Evolutionary conservation across 495 filamentous ascomycete genomes (phyloP), one percentile per base, ranked within the genome.

Genomic region (Talaromyces nanjingensis): DNA sequence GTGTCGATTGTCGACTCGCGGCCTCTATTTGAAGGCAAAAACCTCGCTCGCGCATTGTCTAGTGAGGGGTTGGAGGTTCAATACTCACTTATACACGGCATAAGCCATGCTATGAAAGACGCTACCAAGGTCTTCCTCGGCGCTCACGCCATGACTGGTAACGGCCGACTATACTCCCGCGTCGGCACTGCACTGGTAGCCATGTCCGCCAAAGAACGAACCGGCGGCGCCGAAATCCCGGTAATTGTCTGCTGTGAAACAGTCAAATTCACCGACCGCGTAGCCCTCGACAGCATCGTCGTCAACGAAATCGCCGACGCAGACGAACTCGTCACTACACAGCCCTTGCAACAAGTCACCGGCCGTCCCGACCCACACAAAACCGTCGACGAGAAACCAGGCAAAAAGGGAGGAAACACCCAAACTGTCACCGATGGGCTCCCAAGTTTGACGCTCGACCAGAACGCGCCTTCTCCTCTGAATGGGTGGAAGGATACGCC

Each of bases 161-260:
- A 96, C 72, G 93, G 94, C 4, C 83, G 90, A 1, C 79, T 98
- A 59, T 94, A 92, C 73, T 93, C 88, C 4, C 84, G 93, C 27
- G 85, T 92, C 37, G 94, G 94, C 60, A 97, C 93, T 8, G 92
- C 91, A 0, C 81, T 92, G 42, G 83, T 97, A 4, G 93, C 94
- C n/a, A 90, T 94, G 82, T 87, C 86, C 27, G 94, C 93, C 24
- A 87, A 88, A 64, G 86, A 88, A 56, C 75, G 79, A 16, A 84
- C 84, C 56, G 77, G 79, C 20, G 76, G 77, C 42, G 76, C 79
- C 57, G 77, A 82, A 59, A 84, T 91, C 37, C 91, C 92, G 2
- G 93, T 98, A 45, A 87, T 93, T 34, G 91, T 96, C 4, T 90
- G 91, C 64, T 97, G 92, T 73, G 93, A 98, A 80, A 92, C 89